Conservation (phyloP, 2,329 filamentous ascomycete species). For the Westerdykella aurantiaca region DNA sequence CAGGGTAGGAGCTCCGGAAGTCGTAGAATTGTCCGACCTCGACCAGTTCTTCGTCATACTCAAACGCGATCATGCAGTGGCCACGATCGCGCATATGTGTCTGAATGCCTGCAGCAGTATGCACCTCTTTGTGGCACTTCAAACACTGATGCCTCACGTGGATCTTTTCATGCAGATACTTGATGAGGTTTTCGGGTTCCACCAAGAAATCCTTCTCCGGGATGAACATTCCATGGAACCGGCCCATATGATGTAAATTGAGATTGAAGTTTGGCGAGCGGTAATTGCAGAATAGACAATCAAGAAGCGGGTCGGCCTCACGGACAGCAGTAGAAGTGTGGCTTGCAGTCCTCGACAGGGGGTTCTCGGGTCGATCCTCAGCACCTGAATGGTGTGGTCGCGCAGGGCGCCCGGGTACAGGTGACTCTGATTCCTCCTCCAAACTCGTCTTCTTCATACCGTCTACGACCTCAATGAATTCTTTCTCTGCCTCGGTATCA, state of each 20-base stretch:
- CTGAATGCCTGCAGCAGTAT: slow-evolving; percentile 72
- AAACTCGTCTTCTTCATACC: slow-evolving; percentile 62
- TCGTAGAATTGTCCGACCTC: slow-evolving; percentile 97
- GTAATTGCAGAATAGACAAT: slow-evolving; percentile 90
- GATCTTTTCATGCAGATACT: slow-evolving; percentile 73
- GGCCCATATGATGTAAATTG: slow-evolving; percentile 84
- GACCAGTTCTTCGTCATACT: slow-evolving; percentile 80
- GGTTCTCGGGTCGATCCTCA: slow-evolving; percentile 31
- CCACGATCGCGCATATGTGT: slow-evolving; percentile 97
- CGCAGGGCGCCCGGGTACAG: slow-evolving; percentile 36
- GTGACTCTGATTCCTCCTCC: slow-evolving; percentile 46
- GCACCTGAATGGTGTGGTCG: slow-evolving; percentile 38
- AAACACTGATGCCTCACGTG: slow-evolving; percentile 77
- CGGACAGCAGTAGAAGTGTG: slow-evolving; percentile 10
- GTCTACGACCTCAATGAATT: slow-evolving; percentile 72
- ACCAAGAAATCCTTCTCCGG: slow-evolving; percentile 81
- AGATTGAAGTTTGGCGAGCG: slow-evolving; percentile 68
- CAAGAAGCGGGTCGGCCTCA: slow-evolving; percentile 38
- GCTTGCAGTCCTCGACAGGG: slow-evolving; percentile 28
- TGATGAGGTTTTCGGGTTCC: slow-evolving; percentile 74
- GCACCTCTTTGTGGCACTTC: slow-evolving; percentile 77
- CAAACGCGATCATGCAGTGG: slow-evolving; percentile 94
- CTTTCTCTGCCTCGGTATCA: slow-evolving; percentile 64
- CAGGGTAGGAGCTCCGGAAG: slow-evolving; percentile 91
- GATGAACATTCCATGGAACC: slow-evolving; percentile 91